These are phyloP conservation scores for Dalechampia spathulata DNA, from an alignment of 441 rosid species.

Conservation along the genomic window DNA sequence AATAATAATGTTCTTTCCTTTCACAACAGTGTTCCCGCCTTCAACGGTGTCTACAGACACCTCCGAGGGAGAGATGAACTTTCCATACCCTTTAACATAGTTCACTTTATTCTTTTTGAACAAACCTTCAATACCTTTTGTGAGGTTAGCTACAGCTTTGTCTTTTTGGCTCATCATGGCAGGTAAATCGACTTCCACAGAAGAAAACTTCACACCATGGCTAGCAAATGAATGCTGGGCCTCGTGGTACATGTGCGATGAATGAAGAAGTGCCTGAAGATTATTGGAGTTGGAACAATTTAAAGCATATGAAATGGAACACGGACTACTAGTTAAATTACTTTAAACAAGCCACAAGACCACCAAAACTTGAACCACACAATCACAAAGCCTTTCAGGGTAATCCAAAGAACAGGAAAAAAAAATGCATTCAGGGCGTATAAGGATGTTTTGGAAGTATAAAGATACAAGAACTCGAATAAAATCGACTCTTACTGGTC, in stretches of 20 bases:
- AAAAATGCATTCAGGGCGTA: no score
- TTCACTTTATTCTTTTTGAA: slow-evolving; percentile 95
- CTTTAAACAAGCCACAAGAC: neutral
- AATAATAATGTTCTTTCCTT: slow-evolving; percentile 83
- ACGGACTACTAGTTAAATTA: no score
- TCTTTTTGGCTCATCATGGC: slow-evolving; percentile 96
- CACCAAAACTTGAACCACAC: neutral
- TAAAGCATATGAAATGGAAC: no score
- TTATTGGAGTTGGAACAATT: neutral
- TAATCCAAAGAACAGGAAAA: no score
- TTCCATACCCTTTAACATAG: slow-evolving; percentile 94
- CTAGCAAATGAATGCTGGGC: slow-evolving; percentile 75
- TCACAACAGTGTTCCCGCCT: slow-evolving; percentile 68
- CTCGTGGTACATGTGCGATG: slow-evolving; percentile 97
- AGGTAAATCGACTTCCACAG: slow-evolving; percentile 89
- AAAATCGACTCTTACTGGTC: neutral
- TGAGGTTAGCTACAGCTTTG: slow-evolving; percentile 82
- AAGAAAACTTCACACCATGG: slow-evolving; percentile 89
- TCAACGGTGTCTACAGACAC: slow-evolving; percentile 80
- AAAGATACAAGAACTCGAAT: neutral
- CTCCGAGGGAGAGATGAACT: slow-evolving; percentile 76
- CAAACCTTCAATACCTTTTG: slow-evolving; percentile 87
- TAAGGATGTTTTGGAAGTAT: neutral
- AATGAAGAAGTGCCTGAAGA: slow-evolving; percentile 88
- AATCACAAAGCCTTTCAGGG: no score